Conservation (phyloP, 1,139 yeast species). For the Lodderomyces beijingensis region DNA sequence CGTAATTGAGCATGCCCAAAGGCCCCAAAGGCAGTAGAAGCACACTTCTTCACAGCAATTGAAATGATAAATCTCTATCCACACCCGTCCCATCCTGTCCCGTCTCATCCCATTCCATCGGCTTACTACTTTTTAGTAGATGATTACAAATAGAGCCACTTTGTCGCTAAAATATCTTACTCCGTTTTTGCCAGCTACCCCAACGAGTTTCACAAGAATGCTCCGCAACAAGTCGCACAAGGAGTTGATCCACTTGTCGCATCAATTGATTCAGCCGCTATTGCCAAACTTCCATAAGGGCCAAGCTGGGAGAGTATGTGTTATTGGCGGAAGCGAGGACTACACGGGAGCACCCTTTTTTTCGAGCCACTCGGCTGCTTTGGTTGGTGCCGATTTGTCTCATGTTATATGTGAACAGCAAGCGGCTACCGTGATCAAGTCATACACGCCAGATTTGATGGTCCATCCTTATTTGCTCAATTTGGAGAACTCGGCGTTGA, state of each 20-base stretch:
- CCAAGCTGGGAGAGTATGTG: constrained; percentile 83
- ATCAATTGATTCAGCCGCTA: constrained; percentile 70
- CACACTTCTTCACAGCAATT: too few relatives aligned
- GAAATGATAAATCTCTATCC: too few relatives aligned
- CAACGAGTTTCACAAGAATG: constrained; percentile 19
- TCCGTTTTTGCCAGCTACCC: too few relatives aligned
- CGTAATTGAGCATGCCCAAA: too few relatives aligned
- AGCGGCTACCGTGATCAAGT: constrained; percentile 80
- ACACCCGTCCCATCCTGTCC: too few relatives aligned
- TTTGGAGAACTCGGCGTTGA: constrained; percentile 18
- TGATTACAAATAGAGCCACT: too few relatives aligned
- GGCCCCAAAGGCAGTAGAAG: too few relatives aligned
- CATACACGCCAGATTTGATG: constrained; percentile 91
- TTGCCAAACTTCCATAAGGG: constrained; percentile 77
- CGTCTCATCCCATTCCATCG: too few relatives aligned
- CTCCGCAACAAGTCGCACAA: constrained; percentile 32
- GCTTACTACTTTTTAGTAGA: too few relatives aligned
- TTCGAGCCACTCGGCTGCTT: constrained; percentile 77
- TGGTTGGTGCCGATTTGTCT: constrained; percentile 83
- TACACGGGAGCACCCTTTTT: constrained; percentile 97
- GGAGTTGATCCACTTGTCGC: constrained; percentile 47
- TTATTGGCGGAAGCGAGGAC: constrained; percentile 92
- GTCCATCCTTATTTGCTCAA: constrained; percentile 81
- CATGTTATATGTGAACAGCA: constrained; percentile 77
- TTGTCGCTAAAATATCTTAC: too few relatives aligned